Conservation (phyloP, 192 early-diverging fungal species). For the Haplosporangium gracile region DNA sequence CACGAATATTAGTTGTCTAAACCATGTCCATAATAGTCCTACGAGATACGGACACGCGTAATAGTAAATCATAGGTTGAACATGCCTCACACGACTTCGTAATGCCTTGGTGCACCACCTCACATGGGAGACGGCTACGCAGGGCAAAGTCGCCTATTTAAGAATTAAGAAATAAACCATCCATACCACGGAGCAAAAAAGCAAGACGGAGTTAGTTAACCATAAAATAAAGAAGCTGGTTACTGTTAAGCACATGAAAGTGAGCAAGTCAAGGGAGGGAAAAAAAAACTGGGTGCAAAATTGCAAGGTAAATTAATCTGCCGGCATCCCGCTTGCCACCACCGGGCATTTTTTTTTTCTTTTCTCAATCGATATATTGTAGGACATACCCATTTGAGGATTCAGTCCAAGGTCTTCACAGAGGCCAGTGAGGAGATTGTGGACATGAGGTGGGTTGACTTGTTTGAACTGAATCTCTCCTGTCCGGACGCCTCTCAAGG, state of each 20-base stretch:
- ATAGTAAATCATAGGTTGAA: not conserved
- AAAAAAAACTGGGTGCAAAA: not conserved
- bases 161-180: not conserved
- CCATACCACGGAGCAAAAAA: not conserved
- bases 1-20: not conserved
- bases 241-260: not conserved
- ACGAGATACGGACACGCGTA: not conserved
- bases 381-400: slow-evolving; percentile 42
- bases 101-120: slow-evolving; percentile 64
- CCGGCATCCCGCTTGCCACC: not conserved
- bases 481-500: slow-evolving; percentile 55
- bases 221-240: not conserved
- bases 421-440: slow-evolving; percentile 45
- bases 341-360: not conserved
- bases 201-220: not conserved
- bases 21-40: not conserved
- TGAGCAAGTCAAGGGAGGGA: not conserved
- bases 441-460: slow-evolving; percentile 53
- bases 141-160: slow-evolving; percentile 44
- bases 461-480: slow-evolving; percentile 56
- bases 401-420: slow-evolving; percentile 52
- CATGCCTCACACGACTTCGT: slow-evolving; percentile 62
- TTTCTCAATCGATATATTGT: not conserved
- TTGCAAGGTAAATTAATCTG: slow-evolving; percentile 1
- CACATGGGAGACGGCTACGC: slow-evolving; percentile 63